Evolutionary conservation across 257 asterid genomes (phyloP).

Genomic region (Lycium ferocissimum): DNA sequence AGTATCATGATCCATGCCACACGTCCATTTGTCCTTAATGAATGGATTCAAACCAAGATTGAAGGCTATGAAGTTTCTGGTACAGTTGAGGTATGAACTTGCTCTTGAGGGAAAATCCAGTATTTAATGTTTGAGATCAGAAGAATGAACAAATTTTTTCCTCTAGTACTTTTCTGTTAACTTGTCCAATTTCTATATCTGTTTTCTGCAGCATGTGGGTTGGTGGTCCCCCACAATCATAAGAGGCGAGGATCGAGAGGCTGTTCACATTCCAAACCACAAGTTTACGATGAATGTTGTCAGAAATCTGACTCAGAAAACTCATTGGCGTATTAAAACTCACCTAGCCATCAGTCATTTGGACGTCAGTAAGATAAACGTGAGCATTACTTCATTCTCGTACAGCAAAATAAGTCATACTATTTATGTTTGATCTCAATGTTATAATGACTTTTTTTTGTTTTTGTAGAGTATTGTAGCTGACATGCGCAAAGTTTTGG

Average conservation of each 20-base stretch:
- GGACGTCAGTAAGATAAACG: constrained; percentile 90
- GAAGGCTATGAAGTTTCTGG: constrained; percentile 99
- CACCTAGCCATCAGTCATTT: constrained; percentile 88
- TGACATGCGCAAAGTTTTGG: constrained; percentile 94
- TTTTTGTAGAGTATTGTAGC: constrained; percentile 78
- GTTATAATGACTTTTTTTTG: constrained; percentile 28
- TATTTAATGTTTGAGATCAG: constrained; percentile 20
- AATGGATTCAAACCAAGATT: constrained; percentile 97
- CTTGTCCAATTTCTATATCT: constrained; percentile 1
- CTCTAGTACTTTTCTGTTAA: background rate
- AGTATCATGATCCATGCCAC: constrained; percentile 98
- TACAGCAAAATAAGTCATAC: background rate
- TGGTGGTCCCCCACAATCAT: constrained; percentile 98
- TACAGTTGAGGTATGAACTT: constrained; percentile 83
- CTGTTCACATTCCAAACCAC: constrained; percentile 97
- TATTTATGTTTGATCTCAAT: constrained; percentile 2
- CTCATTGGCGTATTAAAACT: constrained; percentile 95
- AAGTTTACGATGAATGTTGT: constrained; percentile 90
- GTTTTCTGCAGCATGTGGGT: constrained; percentile 76
- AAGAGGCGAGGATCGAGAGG: constrained; percentile 99
- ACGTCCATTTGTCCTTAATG: constrained; percentile 84
- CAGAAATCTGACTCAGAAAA: constrained; percentile 85
- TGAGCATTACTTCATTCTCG: constrained; percentile 42
- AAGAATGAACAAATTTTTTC: constrained; percentile 20
- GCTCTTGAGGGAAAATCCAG: background rate